Base-by-base conservation (phyloP, 768 basidiomycete genomes). In the Cubamyces lactineus region DNA sequence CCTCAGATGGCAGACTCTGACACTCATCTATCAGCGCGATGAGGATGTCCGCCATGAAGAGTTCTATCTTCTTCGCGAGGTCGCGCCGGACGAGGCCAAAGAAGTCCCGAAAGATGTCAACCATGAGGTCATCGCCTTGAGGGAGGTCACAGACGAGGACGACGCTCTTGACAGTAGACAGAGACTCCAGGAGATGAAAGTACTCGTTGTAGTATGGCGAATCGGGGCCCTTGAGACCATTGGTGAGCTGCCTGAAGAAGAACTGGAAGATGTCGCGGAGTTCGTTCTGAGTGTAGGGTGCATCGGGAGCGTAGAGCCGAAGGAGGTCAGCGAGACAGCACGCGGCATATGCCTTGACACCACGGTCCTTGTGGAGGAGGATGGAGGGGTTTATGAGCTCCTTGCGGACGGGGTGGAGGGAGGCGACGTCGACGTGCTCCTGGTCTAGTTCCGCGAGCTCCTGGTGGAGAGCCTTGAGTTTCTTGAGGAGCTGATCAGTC, bases 231-330 rank as follows among this genome's bases (percentile, higher is more conserved):
- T 88, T 89, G 69, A 94, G 85, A 1, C 88, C 88, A 1, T 80
- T 80, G 2, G 82, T 78, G 59, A 99, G 86, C 73, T 97, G 96
- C 39, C 86, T 80, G 72, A 94, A 87, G 83, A 98, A 93, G 81
- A 99, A 98, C 68, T 94, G 87, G 76, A 99, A 99, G 72, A 98
- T 96, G 74, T 97, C 94, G 79, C 92, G 83, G 39, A 98, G 85
- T 73, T 98, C 92, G 50, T 82, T 76, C 52, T 89, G 87, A 15
- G 89, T 96, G 72, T 96, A 98, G 13, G 97, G 97, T 23, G 97
- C 96, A 74, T 98, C 94, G 1, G 97, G 97, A 1, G 97, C 97
- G 73, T 94, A 98, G 41, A 98, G 83, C 45, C 94, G 79, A 61
- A 99, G 86, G 56, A 98, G 82, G 73, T 99, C 96, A 1, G 95